These are phyloP conservation scores for Aspergillus fischeri DNA, from an alignment of 2,329 filamentous ascomycete species.

Conservation along the genomic window DNA sequence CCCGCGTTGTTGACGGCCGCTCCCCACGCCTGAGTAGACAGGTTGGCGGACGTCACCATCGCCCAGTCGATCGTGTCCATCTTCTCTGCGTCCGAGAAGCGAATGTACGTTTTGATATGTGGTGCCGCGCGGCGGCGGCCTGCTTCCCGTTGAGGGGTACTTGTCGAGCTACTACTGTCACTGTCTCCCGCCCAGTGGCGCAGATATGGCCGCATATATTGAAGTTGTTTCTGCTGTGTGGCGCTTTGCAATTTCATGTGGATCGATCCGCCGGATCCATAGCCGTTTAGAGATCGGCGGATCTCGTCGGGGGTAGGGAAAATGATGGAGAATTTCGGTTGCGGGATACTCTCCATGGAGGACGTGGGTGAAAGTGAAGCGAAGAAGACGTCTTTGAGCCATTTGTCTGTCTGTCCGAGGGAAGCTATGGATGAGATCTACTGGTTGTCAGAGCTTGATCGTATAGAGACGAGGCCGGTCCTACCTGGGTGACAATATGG, in stretches of 20 bases:
- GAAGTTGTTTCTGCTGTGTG: conserved; percentile 68
- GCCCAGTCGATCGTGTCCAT: conserved; percentile 69
- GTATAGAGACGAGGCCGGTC: conserved; percentile 12
- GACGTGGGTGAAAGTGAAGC: conserved; percentile 31
- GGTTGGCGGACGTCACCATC: conserved; percentile 81
- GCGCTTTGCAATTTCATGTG: conserved; percentile 71
- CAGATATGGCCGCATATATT: conserved; percentile 66
- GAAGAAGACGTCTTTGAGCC: conserved; percentile 66
- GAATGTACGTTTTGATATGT: conserved; percentile 85
- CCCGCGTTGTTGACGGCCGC: conserved; percentile 54
- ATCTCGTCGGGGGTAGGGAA: conserved; percentile 81
- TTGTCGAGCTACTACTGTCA: background rate
- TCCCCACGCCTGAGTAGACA: conserved; percentile 88
- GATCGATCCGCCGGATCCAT: conserved; percentile 71
- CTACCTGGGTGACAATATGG: conserved; percentile 36
- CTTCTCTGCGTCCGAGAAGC: conserved; percentile 45
- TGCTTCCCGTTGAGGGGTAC: conserved; percentile 40
- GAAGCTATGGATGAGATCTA: conserved; percentile 82
- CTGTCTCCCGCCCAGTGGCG: conserved; percentile 70
- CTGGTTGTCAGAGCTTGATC: conserved; percentile 30
- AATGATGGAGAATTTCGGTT: conserved; percentile 63
- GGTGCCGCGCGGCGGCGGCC: conserved; percentile 69
- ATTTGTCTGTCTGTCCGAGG: conserved; percentile 64
- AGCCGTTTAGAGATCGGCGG: conserved; percentile 70
- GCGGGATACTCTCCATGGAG: conserved; percentile 11